phyloP scores from a whole-genome alignment of 1,139 yeast genomes.

The Geotrichum candidum region DNA sequence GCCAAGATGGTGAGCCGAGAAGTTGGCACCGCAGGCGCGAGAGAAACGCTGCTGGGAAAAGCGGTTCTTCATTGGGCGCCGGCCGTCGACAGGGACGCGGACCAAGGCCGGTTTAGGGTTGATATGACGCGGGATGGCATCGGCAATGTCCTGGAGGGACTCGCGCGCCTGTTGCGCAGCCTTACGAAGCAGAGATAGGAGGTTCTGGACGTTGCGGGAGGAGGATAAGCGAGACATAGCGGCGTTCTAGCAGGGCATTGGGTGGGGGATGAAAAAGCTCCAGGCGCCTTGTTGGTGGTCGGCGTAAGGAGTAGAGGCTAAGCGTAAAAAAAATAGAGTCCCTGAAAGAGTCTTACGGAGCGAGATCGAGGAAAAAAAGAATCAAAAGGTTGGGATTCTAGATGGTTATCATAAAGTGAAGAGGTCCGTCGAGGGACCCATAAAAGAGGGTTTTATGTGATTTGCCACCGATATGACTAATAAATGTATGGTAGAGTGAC shows the following conservation, averaged over 20 bases:
- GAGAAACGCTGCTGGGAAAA: background rate
- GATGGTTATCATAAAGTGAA: too few relatives aligned
- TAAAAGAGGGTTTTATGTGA: too few relatives aligned
- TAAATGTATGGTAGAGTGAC: background rate
- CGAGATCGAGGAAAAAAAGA: background rate
- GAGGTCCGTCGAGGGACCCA: too few relatives aligned
- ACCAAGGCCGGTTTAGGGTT: slow-evolving; percentile 7
- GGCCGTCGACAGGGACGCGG: slow-evolving; percentile 8
- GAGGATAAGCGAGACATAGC: background rate
- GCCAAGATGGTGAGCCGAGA: background rate
- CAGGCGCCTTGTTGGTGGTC: background rate
- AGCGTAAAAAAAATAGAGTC: background rate
- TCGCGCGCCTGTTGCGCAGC: slow-evolving; percentile 16
- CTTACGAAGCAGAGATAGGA: slow-evolving; percentile 14
- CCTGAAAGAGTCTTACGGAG: background rate
- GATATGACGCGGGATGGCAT: slow-evolving; percentile 3
- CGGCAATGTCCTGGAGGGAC: slow-evolving; percentile 15
- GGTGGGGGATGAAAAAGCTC: background rate
- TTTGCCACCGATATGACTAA: background rate
- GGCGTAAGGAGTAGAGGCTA: background rate
- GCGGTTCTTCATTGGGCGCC: background rate
- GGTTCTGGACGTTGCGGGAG: slow-evolving; percentile 2
- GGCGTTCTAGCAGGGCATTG: background rate
- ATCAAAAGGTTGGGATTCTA: too few relatives aligned
- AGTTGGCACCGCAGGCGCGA: background rate